Conservation (phyloP, 352 stramenopile genomes). For the Phytophthora kernoviae region DNA sequence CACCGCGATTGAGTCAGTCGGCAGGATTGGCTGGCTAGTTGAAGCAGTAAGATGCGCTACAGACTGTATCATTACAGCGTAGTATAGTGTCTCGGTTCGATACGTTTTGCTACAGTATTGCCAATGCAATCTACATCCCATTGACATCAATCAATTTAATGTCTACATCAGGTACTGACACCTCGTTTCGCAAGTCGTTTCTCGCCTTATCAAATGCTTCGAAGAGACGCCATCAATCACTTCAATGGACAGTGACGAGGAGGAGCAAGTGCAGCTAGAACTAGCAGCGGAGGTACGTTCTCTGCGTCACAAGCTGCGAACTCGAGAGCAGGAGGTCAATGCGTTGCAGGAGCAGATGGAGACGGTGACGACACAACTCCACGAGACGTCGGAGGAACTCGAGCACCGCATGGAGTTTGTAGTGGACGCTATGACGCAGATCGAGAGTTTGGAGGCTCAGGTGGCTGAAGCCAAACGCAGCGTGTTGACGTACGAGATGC, state of each 20-base stretch:
- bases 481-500: conserved; percentile 67
- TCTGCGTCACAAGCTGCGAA: conserved; percentile 36
- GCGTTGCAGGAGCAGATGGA: conserved; percentile 44
- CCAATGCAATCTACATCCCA: too few relatives aligned
- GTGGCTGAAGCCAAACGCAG: conserved; percentile 50
- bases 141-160: too few relatives aligned
- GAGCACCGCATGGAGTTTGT: conserved; percentile 61
- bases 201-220: not conserved
- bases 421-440: conserved; percentile 44
- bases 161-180: too few relatives aligned
- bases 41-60: not conserved
- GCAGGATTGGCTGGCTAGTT: not conserved
- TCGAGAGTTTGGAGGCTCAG: conserved; percentile 46
- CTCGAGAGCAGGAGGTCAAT: conserved; percentile 38
- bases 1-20: not conserved
- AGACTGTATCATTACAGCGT: too few relatives aligned
- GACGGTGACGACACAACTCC: conserved; percentile 46
- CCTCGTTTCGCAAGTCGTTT: not conserved
- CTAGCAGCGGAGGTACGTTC: conserved; percentile 40
- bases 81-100: too few relatives aligned
- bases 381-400: conserved; percentile 62
- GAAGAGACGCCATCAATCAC: conserved; percentile 19
- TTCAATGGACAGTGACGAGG: conserved; percentile 26
- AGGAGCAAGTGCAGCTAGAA: conserved; percentile 36
- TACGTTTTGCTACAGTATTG: not conserved